Evolutionary conservation across 306 rosid species (phyloP).

Genomic region (Cajanus cajan): DNA sequence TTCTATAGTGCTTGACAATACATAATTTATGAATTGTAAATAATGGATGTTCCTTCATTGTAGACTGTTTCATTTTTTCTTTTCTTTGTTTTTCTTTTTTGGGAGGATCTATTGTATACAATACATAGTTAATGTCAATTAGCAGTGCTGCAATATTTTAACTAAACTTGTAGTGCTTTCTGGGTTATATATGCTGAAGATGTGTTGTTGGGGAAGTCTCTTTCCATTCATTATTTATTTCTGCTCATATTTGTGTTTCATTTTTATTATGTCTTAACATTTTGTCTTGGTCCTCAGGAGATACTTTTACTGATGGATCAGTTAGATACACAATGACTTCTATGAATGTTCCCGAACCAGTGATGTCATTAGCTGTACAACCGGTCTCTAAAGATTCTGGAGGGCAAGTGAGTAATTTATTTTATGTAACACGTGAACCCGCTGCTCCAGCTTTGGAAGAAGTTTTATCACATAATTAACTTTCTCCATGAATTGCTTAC

Average conservation of each 20-base stretch:
- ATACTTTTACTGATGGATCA: constrained; percentile 93
- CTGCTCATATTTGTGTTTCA: not conserved
- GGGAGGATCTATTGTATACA: not conserved
- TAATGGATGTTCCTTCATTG: not conserved
- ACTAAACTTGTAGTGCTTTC: constrained; percentile 7
- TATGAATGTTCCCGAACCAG: constrained; percentile 99
- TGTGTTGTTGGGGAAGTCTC: constrained; percentile 2
- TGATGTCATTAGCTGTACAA: constrained; percentile 98
- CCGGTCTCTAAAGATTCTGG: constrained; percentile 98
- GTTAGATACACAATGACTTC: constrained; percentile 96
- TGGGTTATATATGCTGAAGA: not conserved
- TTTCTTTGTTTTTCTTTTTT: not conserved
- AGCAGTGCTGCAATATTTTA: not conserved
- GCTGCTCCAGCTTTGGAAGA: not conserved
- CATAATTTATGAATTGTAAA: not conserved
- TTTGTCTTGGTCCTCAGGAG: constrained; percentile 62
- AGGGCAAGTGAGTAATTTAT: constrained; percentile 76
- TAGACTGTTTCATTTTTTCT: not conserved
- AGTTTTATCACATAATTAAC: constrained; percentile 10
- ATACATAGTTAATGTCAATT: not conserved
- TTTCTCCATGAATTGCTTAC: constrained; percentile 15
- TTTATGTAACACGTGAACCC: constrained; percentile 9
- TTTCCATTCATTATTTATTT: constrained; percentile 19
- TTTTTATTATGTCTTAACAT: constrained; percentile 8
- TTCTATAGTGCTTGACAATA: not conserved